phyloP scores from a whole-genome alignment of 768 basidiomycete genomes.

The Leccinum uliginosum region DNA sequence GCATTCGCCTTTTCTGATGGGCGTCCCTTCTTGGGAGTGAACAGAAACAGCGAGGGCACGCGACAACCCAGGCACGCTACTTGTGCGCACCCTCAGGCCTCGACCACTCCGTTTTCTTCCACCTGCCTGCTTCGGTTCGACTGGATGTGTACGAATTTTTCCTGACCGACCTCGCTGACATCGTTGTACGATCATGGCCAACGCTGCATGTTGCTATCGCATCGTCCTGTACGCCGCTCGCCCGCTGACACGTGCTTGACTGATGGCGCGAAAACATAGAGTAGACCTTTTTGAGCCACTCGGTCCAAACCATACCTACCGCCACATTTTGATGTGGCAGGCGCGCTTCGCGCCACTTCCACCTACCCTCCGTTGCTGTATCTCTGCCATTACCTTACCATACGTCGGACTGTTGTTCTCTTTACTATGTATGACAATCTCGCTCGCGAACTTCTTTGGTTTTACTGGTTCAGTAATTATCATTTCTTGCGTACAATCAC shows the following conservation, averaged over 20 bases:
- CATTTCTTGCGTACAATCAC: slow-evolving; percentile 15
- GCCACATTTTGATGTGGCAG: neutral
- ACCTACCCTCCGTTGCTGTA: neutral
- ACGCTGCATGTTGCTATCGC: slow-evolving; percentile 3
- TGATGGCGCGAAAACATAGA: slow-evolving; percentile 6
- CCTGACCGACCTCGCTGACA: slow-evolving; percentile 5
- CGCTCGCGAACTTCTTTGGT: slow-evolving; percentile 1
- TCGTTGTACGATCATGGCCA: slow-evolving; percentile 13
- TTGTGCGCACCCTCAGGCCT: neutral
- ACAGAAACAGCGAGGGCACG: neutral
- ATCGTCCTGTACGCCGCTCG: slow-evolving; percentile 1
- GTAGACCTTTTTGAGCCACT: slow-evolving; percentile 5
- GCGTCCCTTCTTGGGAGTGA: slow-evolving; percentile 26
- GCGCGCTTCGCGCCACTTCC: neutral
- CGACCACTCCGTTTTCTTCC: neutral
- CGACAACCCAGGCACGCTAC: neutral
- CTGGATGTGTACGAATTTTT: slow-evolving; percentile 6
- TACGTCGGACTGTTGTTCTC: slow-evolving; percentile 6
- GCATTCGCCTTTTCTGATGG: slow-evolving; percentile 38
- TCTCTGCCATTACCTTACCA: neutral
- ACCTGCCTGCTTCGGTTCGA: slow-evolving; percentile 1
- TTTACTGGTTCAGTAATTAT: slow-evolving; percentile 18
- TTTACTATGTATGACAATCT: slow-evolving; percentile 16
- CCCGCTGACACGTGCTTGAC: neutral
- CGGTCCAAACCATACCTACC: neutral